Evolutionary conservation across 2,329 filamentous ascomycete species (phyloP).

Genomic region (Aureobasidium namibiae): DNA sequence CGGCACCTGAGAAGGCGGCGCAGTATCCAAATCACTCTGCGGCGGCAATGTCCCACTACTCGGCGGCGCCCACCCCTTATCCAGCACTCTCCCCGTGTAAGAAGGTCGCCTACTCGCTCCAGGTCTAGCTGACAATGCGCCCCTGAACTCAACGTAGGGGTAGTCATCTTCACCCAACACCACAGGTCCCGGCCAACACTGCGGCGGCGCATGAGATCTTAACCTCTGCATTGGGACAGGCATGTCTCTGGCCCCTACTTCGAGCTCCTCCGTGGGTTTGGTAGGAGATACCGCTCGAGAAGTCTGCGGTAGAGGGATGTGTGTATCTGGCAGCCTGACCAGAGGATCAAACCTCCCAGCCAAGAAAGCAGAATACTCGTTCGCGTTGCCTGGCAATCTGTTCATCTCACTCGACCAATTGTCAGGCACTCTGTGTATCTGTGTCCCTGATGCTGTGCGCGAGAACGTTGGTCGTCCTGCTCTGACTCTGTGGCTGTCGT

Average conservation of each 20-base stretch:
- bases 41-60: background rate
- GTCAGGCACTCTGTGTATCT: background rate
- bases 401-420: conserved; percentile 7
- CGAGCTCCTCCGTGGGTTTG: background rate
- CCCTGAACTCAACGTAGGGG: background rate
- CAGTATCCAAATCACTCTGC: conserved; percentile 6
- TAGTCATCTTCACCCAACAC: background rate
- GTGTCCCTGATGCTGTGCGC: background rate
- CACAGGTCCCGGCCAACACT: background rate
- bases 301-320: background rate
- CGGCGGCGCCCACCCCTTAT: background rate
- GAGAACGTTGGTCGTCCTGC: background rate
- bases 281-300: background rate
- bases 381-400: conserved; percentile 2
- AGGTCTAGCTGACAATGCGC: background rate
- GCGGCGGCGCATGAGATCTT: background rate
- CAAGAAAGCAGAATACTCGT: conserved; percentile 5
- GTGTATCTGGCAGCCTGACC: background rate
- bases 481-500: background rate
- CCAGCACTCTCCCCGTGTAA: background rate
- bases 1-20: background rate
- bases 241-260: background rate
- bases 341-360: background rate
- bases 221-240: background rate
- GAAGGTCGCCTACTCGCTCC: background rate